Conservation (phyloP, 441 rosid genomes). For the Caryocar brasiliense region DNA sequence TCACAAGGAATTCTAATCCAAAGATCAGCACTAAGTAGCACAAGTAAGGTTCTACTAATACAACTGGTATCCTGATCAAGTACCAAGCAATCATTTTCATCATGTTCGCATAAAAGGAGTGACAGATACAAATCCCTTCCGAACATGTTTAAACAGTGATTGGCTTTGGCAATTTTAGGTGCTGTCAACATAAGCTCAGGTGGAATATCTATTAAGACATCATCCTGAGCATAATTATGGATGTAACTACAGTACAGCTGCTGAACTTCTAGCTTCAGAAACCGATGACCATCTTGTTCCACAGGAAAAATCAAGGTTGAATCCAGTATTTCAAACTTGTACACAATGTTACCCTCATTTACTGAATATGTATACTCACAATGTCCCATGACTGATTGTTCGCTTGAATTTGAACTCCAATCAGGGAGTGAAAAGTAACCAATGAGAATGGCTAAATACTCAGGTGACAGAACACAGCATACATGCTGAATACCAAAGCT, state of each 20-base stretch:
- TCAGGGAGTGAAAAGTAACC: conserved; percentile 85
- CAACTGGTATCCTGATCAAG: conserved; percentile 22
- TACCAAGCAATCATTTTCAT: conserved; percentile 21
- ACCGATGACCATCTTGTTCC: conserved; percentile 36
- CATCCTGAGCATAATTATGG: conserved; percentile 28
- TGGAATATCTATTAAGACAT: conserved; percentile 44
- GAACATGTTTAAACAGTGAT: conserved; percentile 56
- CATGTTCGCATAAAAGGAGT: conserved; percentile 33
- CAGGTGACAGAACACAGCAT: conserved; percentile 60
- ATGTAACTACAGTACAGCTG: conserved; percentile 50
- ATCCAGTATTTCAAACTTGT: conserved; percentile 74
- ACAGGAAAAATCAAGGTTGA: conserved; percentile 56
- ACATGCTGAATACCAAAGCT: conserved; percentile 83
- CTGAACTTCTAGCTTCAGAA: conserved; percentile 51
- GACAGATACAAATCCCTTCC: conserved; percentile 59
- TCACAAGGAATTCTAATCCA: conserved; percentile 78
- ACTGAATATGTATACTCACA: conserved; percentile 14
- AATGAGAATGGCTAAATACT: conserved; percentile 67
- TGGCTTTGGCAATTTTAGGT: conserved; percentile 35
- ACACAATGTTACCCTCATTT: conserved; percentile 28
- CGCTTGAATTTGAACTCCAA: conserved; percentile 44
- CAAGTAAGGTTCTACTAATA: conserved; percentile 33
- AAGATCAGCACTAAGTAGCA: conserved; percentile 51
- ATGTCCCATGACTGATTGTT: conserved; percentile 26
- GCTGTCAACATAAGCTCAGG: conserved; percentile 44